Conservation (phyloP, 2,329 filamentous ascomycete genomes). For the Talaromyces sp. region DNA sequence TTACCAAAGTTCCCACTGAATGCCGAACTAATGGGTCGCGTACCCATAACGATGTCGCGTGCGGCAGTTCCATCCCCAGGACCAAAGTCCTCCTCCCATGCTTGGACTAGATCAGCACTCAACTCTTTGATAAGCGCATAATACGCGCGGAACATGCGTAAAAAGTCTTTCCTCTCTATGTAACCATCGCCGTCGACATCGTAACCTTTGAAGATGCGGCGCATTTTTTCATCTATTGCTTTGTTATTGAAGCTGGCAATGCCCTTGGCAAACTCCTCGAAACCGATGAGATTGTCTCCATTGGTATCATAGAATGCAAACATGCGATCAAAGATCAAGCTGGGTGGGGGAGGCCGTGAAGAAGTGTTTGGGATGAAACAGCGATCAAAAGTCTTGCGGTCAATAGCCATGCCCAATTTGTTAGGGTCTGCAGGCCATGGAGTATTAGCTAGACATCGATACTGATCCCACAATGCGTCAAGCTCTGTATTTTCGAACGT, state of each 20-base stretch:
- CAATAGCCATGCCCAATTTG: conserved; percentile 74
- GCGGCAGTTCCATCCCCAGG: conserved; percentile 58
- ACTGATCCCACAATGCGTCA: conserved; percentile 94
- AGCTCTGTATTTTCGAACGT: conserved; percentile 80
- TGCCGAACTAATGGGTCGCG: conserved; percentile 73
- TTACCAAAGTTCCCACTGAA: conserved; percentile 64
- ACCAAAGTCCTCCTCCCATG: conserved; percentile 70
- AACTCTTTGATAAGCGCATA: conserved; percentile 87
- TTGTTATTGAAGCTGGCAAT: conserved; percentile 61
- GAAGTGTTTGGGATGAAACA: conserved; percentile 83
- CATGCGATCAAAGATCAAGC: conserved; percentile 91
- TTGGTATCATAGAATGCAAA: conserved; percentile 96
- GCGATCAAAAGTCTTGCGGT: conserved; percentile 85
- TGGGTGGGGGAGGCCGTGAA: conserved; percentile 71
- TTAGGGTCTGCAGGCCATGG: conserved; percentile 79
- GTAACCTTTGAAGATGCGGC: conserved; percentile 77
- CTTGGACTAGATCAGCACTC: conserved; percentile 74
- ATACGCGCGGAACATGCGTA: conserved; percentile 87
- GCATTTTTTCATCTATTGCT: conserved; percentile 60
- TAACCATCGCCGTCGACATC: conserved; percentile 86
- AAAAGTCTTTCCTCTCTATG: conserved; percentile 77
- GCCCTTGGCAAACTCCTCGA: conserved; percentile 83
- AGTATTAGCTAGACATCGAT: conserved; percentile 84
- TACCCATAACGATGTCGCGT: conserved; percentile 67
- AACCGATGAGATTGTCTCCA: conserved; percentile 80